A percentile compares a stretch with the other conserved stretches of the same genome.
Conservation (phyloP, 768 basidiomycete genomes). For the Crucibulum laeve region DNA sequence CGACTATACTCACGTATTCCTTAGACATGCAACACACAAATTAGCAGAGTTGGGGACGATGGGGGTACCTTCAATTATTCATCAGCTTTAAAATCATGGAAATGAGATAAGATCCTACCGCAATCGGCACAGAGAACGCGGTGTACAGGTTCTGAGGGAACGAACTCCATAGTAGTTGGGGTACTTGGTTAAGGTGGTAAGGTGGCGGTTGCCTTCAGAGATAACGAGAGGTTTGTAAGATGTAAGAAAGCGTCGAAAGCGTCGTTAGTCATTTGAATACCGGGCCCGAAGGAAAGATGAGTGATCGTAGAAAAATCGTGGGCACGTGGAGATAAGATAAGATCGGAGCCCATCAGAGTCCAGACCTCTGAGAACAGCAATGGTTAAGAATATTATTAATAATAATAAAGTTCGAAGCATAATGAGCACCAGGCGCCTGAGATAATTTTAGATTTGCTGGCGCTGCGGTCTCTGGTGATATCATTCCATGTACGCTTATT, state of each 20-base stretch:
- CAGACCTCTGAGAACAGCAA: too few relatives aligned
- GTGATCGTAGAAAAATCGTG: too few relatives aligned
- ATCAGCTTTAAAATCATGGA: slow-evolving; percentile 5
- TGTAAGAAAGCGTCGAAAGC: not conserved
- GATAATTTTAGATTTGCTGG: too few relatives aligned
- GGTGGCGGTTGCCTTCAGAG: not conserved
- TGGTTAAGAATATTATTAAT: too few relatives aligned
- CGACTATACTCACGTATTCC: slow-evolving; percentile 67
- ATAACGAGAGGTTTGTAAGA: not conserved
- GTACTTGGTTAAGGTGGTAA: too few relatives aligned
- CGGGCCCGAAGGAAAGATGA: not conserved
- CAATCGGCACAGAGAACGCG: slow-evolving; percentile 89
- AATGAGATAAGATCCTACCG: slow-evolving; percentile 37
- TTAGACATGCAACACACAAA: slow-evolving; percentile 82
- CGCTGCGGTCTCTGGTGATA: too few relatives aligned
- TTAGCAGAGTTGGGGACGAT: slow-evolving; percentile 93
- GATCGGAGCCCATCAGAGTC: too few relatives aligned
- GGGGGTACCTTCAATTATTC: slow-evolving; percentile 53
- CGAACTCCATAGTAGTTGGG: slow-evolving; percentile 76
- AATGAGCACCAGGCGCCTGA: too few relatives aligned
- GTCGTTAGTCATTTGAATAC: not conserved
- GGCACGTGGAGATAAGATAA: too few relatives aligned
- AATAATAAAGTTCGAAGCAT: too few relatives aligned
- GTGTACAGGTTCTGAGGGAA: slow-evolving; percentile 69
- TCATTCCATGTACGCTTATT: too few relatives aligned